phyloP scores from a whole-genome alignment of 2,329 filamentous ascomycete species.

The Beauveria rudraprayagi region DNA sequence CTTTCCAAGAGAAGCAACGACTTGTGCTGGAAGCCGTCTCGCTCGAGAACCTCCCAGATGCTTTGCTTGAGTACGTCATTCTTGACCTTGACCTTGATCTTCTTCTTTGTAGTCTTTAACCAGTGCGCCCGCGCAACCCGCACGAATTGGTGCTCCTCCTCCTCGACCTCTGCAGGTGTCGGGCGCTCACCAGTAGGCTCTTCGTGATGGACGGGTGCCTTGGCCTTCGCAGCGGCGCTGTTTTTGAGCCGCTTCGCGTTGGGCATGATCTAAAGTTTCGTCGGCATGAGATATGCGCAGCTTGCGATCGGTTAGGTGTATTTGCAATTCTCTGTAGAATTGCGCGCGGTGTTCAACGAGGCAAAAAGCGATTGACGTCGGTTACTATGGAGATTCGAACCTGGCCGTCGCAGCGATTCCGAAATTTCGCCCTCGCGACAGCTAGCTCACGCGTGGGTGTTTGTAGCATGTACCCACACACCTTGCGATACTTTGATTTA shows the following conservation, averaged over 20 bases:
- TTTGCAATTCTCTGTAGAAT: not conserved
- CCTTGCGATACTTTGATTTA: not conserved
- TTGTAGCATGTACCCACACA: not conserved
- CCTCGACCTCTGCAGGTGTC: conserved; percentile 60
- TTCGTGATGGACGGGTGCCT: conserved; percentile 27
- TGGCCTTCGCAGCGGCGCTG: conserved; percentile 35
- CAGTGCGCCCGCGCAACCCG: conserved; percentile 78
- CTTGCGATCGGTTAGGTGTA: not conserved
- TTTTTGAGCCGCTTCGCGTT: conserved; percentile 52
- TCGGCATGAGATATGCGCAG: conserved; percentile 7
- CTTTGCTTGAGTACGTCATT: conserved; percentile 79
- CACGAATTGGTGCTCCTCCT: conserved; percentile 64
- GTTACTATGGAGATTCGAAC: conserved; percentile 12
- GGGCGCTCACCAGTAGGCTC: conserved; percentile 30
- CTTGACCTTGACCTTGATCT: conserved; percentile 63
- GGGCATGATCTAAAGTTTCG: conserved; percentile 36
- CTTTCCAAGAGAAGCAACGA: conserved; percentile 80
- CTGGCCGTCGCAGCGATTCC: conserved; percentile 10
- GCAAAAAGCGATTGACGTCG: not conserved
- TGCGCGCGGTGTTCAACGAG: not conserved
- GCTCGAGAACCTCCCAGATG: conserved; percentile 84
- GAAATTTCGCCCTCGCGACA: conserved; percentile 29
- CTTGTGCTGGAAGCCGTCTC: conserved; percentile 67
- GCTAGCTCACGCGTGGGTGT: conserved; percentile 4
- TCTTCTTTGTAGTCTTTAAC: conserved; percentile 58